Percentiles rank a stretch among this genome's conserved stretches.
Conservation (phyloP, 768 basidiomycete genomes). For the Lentinula detonsa region DNA sequence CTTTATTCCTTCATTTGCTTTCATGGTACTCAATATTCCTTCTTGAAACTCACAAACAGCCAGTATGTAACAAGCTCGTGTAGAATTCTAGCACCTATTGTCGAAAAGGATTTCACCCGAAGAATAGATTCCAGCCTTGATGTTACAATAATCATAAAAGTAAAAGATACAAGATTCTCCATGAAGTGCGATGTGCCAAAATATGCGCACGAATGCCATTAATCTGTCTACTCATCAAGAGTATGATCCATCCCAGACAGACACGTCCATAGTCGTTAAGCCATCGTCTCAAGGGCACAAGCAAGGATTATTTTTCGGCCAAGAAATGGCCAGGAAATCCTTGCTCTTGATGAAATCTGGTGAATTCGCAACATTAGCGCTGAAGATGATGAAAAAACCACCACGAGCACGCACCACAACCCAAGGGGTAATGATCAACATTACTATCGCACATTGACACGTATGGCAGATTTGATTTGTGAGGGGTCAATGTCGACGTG, state of each 20-base stretch:
- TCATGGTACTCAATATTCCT: not conserved
- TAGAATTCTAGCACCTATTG: conserved; percentile 9
- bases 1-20: conserved; percentile 11
- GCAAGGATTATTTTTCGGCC: not conserved
- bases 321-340: not conserved
- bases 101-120: not conserved
- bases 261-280: not conserved
- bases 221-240: not conserved
- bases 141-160: not conserved
- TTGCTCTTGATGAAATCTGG: not conserved
- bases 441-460: conserved; percentile 25
- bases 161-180: conserved; percentile 2
- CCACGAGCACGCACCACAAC: not conserved
- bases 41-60: not conserved
- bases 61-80: conserved; percentile 11
- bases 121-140: not conserved
- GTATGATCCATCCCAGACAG: not conserved
- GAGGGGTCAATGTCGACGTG: conserved; percentile 20
- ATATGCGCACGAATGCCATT: not conserved
- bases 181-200: not conserved
- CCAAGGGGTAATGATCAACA: not conserved
- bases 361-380: not conserved
- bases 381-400: not conserved
- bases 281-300: not conserved
- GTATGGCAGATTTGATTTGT: conserved; percentile 27